These are phyloP conservation scores for Mycena epipterygia DNA, from an alignment of 768 basidiomycete genomes.

Conservation along the genomic window DNA sequence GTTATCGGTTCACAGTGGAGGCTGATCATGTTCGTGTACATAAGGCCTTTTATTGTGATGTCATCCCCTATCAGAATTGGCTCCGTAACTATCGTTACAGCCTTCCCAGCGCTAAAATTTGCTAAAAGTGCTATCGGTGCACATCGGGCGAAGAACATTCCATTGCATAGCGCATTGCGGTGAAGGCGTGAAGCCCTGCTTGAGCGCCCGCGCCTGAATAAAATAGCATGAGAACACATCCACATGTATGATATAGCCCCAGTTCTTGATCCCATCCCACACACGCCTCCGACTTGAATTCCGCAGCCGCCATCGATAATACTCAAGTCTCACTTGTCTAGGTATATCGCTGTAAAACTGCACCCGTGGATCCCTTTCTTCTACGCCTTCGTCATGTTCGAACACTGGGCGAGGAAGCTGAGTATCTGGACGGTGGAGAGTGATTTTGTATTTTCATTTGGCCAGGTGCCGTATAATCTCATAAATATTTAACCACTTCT, in stretches of 20 bases:
- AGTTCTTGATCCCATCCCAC: not conserved
- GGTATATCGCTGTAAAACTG: constrained; percentile 13
- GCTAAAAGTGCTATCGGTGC: too few relatives aligned
- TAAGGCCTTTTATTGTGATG: too few relatives aligned
- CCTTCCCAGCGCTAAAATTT: too few relatives aligned
- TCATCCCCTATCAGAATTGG: too few relatives aligned
- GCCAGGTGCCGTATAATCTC: constrained; percentile 1
- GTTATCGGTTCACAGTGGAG: too few relatives aligned
- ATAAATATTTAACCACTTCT: not conserved
- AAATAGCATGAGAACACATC: too few relatives aligned
- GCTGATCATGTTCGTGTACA: too few relatives aligned
- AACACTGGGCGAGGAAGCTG: constrained; percentile 10
- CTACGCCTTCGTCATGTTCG: not conserved
- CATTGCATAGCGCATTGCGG: too few relatives aligned
- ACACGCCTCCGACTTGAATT: not conserved
- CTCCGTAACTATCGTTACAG: too few relatives aligned
- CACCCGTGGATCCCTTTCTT: constrained; percentile 23
- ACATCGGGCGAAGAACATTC: too few relatives aligned
- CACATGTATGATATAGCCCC: not conserved
- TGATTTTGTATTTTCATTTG: constrained; percentile 9
- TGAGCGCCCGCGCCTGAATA: too few relatives aligned
- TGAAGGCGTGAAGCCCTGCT: too few relatives aligned
- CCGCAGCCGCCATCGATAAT: not conserved
- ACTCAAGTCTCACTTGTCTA: not conserved
- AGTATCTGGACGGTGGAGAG: constrained; percentile 9